phyloP scores from a whole-genome alignment of 1,284 basidiomycete species.

The Meripilus lineatus region DNA sequence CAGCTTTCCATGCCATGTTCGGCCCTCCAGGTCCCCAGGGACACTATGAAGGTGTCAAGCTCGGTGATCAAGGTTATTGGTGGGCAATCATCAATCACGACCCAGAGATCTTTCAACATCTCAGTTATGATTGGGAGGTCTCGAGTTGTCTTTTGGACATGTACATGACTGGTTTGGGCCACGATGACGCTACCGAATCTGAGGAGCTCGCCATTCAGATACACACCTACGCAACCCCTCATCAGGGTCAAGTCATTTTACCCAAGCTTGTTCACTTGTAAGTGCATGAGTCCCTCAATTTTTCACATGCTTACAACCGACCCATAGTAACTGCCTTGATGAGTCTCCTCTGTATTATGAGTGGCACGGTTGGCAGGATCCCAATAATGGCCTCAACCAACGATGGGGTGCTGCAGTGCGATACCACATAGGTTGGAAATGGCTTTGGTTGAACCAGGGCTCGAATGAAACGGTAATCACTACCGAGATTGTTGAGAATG shows the following conservation, averaged over 20 bases:
- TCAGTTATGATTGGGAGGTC: constrained; percentile 43
- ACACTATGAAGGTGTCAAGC: constrained; percentile 37
- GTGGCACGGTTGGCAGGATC: constrained; percentile 42
- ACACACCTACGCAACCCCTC: constrained; percentile 33
- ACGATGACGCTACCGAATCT: constrained; percentile 31
- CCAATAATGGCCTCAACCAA: constrained; percentile 30
- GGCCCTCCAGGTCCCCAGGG: constrained; percentile 35
- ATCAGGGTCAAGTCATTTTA: constrained; percentile 33
- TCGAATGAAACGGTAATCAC: constrained; percentile 17
- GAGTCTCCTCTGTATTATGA: constrained; percentile 37
- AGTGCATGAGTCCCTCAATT: constrained; percentile 13
- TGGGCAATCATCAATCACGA: constrained; percentile 44
- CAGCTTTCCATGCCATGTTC: constrained; percentile 39
- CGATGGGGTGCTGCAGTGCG: constrained; percentile 40
- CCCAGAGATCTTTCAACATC: constrained; percentile 35
- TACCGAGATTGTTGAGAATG: constrained; percentile 21
- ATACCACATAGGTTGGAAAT: constrained; percentile 44
- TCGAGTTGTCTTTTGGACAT: constrained; percentile 43
- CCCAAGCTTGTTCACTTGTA: constrained; percentile 47
- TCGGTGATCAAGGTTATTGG: constrained; percentile 49
- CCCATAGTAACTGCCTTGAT: constrained; percentile 39
- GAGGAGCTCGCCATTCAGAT: constrained; percentile 32
- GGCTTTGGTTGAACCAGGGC: constrained; percentile 43
- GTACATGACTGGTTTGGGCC: constrained; percentile 38
- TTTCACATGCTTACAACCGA: background rate